Evolutionary conservation across 2,329 filamentous ascomycete genomes (phyloP).

Genomic region (Botrytis cinerea): DNA sequence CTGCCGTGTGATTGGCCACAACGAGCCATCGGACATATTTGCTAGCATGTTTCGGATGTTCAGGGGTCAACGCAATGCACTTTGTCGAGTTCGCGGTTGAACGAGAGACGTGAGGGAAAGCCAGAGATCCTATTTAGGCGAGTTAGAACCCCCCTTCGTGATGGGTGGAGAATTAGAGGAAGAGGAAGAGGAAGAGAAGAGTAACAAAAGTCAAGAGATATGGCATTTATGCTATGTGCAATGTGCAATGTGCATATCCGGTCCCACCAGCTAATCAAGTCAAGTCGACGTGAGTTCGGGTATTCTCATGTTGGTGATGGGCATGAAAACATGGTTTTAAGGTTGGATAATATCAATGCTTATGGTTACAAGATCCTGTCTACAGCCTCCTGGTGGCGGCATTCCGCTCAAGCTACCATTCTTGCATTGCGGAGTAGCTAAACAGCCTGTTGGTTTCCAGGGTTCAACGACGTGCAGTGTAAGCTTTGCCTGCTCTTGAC

Average conservation of each 20-base stretch:
- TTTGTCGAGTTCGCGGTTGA: neutral
- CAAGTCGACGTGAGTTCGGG: neutral
- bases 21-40: neutral
- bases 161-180: neutral
- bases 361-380: constrained; percentile 12
- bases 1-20: neutral
- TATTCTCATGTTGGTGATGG: neutral
- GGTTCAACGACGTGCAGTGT: neutral
- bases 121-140: neutral
- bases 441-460: neutral
- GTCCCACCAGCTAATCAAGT: constrained; percentile 1
- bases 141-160: neutral
- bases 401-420: neutral
- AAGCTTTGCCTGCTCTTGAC: neutral
- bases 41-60: constrained; percentile 6
- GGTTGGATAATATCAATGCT: neutral
- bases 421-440: neutral
- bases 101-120: neutral
- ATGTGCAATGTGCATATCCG: neutral
- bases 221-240: neutral
- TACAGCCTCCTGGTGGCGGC: neutral
- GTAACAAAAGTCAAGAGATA: neutral
- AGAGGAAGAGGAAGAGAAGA: neutral
- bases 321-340: neutral
- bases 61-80: constrained; percentile 10